These are phyloP conservation scores for Senna tora DNA, from an alignment of 306 rosid species.

Conservation along the genomic window DNA sequence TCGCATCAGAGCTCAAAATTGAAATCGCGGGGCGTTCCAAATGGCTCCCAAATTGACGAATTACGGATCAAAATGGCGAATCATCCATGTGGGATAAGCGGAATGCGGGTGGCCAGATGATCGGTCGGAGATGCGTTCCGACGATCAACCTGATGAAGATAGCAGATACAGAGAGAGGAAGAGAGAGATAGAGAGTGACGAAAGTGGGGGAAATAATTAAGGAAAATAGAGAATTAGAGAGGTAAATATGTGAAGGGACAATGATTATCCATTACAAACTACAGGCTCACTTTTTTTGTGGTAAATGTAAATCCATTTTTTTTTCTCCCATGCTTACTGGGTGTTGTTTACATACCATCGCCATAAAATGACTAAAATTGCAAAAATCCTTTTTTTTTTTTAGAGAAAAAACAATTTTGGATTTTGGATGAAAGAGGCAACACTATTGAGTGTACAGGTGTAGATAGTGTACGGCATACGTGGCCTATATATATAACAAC, in stretches of 20 bases:
- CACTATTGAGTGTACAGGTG: conserved; percentile 6
- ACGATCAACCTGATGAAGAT: conserved; percentile 51
- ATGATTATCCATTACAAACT: conserved; percentile 44
- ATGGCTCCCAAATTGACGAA: conserved; percentile 14
- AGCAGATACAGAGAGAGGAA: conserved; percentile 37
- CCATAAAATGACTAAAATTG: neutral
- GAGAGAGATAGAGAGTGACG: conserved; percentile 31
- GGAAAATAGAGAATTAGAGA: conserved; percentile 38
- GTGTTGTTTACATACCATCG: no score
- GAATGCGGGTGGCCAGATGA: conserved; percentile 51
- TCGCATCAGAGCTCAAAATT: conserved; percentile 36
- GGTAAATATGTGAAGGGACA: conserved; percentile 11
- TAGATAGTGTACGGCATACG: conserved; percentile 11
- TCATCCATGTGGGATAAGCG: conserved; percentile 57
- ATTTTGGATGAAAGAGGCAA: neutral
- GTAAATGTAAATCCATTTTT: neutral
- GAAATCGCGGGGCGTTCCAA: conserved; percentile 18
- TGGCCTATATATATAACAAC: no score
- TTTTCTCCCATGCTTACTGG: neutral
- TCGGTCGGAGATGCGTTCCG: conserved; percentile 57
- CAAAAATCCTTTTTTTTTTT: neutral
- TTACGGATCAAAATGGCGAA: conserved; percentile 47
- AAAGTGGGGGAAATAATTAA: conserved; percentile 45
- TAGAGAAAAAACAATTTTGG: neutral
- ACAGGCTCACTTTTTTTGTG: conserved; percentile 18